Base-by-base conservation (phyloP, 768 basidiomycete species). In the Termitomyces sp. region DNA sequence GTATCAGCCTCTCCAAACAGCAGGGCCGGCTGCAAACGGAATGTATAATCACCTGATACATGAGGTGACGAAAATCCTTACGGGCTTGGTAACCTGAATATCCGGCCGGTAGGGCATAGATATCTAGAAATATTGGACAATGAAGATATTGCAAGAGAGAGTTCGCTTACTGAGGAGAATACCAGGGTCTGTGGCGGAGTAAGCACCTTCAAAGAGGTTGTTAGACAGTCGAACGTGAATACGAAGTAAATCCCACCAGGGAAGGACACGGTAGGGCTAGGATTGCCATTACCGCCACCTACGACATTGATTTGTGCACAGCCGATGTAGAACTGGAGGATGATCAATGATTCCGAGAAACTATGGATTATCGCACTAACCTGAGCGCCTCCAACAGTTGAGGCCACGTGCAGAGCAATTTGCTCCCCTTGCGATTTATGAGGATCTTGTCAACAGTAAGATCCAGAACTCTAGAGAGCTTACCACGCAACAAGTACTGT, bases 291-390 rank as follows among this genome's bases (percentile, higher is more conserved):
- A 11, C 72, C 72, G 25, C 72, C 72, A 32, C 66, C 65, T 17
- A 71, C 66, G 44, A 74, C 67, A 21, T 71, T 73, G 58, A 75
- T 66, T 41, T 74, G 72, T 6, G 71, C 74, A 53, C 74, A 75
- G n/a, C 64, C 68, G 49, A 75, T 63, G 51, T 75, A 75, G 60
- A 72, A 69, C 69, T 74, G 58, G 42, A 31, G 16, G 19, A 19
- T 19, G n/a, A 25, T 48, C 3, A 38, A 31, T n/a, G 3, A 31
- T 31, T 3, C 2, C 16, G 11, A 17, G 31, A 25, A 55, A 16
- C 2, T 37, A 19, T 42, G 16, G 29, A 10, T 10, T 6, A 44
- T 21, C 7, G 2, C 17, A 44, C 37, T 43, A 29, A 67, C 69
- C 57, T 73, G 72, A 27, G 73, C 72, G 7, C 69, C 71, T 17